Conservation (phyloP, 768 basidiomycete species). For the Dictyophora rubrovolvata region DNA sequence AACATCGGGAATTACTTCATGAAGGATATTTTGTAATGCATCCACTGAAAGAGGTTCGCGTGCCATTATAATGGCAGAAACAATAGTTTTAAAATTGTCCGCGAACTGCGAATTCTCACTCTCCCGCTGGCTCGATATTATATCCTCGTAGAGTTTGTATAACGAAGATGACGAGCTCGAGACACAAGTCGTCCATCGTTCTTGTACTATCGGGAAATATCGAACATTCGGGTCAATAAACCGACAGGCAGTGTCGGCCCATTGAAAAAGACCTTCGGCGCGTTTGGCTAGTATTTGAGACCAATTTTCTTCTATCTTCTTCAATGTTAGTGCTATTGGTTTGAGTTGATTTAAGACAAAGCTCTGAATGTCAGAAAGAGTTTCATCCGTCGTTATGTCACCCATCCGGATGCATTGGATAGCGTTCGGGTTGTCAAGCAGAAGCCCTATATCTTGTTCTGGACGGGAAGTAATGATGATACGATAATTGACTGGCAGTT, state of each 20-base stretch:
- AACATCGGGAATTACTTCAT: slow-evolving; percentile 4
- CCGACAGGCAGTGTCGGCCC: slow-evolving; percentile 20
- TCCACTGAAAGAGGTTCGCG: slow-evolving; percentile 14
- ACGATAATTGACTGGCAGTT: slow-evolving; percentile 18
- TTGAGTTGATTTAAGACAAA: not conserved
- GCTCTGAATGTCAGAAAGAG: not conserved
- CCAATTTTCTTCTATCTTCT: too few species aligned
- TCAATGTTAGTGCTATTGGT: not conserved
- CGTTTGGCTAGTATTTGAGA: not conserved
- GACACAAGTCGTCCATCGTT: too few species aligned
- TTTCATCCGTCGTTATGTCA: not conserved
- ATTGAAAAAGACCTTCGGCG: slow-evolving; percentile 18
- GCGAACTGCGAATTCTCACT: slow-evolving; percentile 6
- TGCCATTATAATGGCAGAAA: slow-evolving; percentile 19
- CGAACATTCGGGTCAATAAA: slow-evolving; percentile 12
- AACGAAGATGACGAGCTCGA: too few species aligned
- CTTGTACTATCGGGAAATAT: too few species aligned
- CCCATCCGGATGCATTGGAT: not conserved
- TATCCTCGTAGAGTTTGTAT: slow-evolving; percentile 13
- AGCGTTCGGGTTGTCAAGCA: not conserved
- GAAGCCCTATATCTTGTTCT: slow-evolving; percentile 15
- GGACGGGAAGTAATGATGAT: slow-evolving; percentile 20
- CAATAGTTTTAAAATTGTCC: slow-evolving; percentile 9
- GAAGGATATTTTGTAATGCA: slow-evolving; percentile 10
- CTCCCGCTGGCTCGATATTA: slow-evolving; percentile 15